Evolutionary conservation across 169 alveolate genomes (phyloP).

Genomic region (Toxoplasma gondii): DNA sequence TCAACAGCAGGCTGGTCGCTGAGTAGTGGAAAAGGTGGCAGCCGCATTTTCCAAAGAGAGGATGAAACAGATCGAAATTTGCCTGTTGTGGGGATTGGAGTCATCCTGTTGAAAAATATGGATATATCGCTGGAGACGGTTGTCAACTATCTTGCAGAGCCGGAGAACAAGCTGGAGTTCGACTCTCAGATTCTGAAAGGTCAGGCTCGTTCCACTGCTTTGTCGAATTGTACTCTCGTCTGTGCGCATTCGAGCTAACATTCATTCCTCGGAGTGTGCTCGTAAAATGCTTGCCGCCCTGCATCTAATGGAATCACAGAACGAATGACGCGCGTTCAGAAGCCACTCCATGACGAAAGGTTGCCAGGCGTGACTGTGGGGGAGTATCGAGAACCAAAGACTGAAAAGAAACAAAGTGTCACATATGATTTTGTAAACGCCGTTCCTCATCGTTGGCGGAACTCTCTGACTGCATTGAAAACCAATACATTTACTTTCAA

Average conservation of each 20-base stretch:
- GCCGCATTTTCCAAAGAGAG: background rate
- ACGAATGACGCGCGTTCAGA: too few relatives aligned
- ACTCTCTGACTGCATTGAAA: too few relatives aligned
- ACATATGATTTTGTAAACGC: too few relatives aligned
- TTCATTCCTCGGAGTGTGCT: background rate
- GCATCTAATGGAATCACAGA: too few relatives aligned
- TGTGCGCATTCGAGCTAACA: background rate
- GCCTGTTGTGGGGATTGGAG: slow-evolving; percentile 11
- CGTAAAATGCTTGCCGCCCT: background rate
- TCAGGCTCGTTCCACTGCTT: background rate
- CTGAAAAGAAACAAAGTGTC: too few relatives aligned
- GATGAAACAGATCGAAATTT: background rate
- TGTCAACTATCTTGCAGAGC: slow-evolving; percentile 4
- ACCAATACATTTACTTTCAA: too few relatives aligned
- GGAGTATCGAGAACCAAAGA: too few relatives aligned
- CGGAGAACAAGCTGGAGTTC: slow-evolving; percentile 31
- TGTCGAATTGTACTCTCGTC: background rate
- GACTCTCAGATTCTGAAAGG: slow-evolving; percentile 23
- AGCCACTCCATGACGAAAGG: too few relatives aligned
- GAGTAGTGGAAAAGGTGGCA: background rate
- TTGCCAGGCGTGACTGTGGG: too few relatives aligned
- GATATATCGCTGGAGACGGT: background rate
- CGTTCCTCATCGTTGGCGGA: too few relatives aligned
- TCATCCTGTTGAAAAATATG: background rate
- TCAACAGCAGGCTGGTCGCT: background rate